phyloP scores from a whole-genome alignment of 768 basidiomycete genomes.

The Coprinopsis sp. region DNA sequence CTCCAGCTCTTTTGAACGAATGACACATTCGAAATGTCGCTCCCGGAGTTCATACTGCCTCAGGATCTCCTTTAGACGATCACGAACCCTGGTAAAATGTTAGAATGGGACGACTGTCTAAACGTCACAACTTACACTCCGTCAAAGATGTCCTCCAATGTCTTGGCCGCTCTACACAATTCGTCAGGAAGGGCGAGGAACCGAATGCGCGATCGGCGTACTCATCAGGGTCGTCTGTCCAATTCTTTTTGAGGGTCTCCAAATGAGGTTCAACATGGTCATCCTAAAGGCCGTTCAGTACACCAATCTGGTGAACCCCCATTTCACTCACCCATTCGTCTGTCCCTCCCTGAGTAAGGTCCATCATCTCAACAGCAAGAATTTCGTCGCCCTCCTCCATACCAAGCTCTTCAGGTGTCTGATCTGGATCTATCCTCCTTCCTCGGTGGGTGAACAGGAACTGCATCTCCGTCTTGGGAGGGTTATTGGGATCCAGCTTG shows the following conservation, averaged over 20 bases:
- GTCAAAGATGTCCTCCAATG: slow-evolving; percentile 82
- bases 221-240: slow-evolving; percentile 75
- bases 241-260: slow-evolving; percentile 75
- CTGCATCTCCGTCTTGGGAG: slow-evolving; percentile 49
- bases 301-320: neutral
- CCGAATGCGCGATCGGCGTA: slow-evolving; percentile 30
- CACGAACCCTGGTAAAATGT: slow-evolving; percentile 55
- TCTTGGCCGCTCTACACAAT: slow-evolving; percentile 56
- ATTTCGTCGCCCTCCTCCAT: slow-evolving; percentile 90
- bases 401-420: slow-evolving; percentile 81
- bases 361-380: slow-evolving; percentile 86
- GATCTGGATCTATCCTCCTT: slow-evolving; percentile 70
- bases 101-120: slow-evolving; percentile 3
- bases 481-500: slow-evolving; percentile 40
- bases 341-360: slow-evolving; percentile 64
- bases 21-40: slow-evolving; percentile 88
- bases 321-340: slow-evolving; percentile 55
- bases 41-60: slow-evolving; percentile 87
- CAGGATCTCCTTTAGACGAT: slow-evolving; percentile 82
- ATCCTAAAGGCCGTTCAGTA: slow-evolving; percentile 37
- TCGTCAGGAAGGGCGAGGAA: neutral
- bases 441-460: slow-evolving; percentile 87
- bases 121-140: slow-evolving; percentile 55
- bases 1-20: slow-evolving; percentile 89
- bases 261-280: slow-evolving; percentile 59